Base-by-base conservation (phyloP, 305 asterid genomes). In the Solanum hybrid region DNA sequence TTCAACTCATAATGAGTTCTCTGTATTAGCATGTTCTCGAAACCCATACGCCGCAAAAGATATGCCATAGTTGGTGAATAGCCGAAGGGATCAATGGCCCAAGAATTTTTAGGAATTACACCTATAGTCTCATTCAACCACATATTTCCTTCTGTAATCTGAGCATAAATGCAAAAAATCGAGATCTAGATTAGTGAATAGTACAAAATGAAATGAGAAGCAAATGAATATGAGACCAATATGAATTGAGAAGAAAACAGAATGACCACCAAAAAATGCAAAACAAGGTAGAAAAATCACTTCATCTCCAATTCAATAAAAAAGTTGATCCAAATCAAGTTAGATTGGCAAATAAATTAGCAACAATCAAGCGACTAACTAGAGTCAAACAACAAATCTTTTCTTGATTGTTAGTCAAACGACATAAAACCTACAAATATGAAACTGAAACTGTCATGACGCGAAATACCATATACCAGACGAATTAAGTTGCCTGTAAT, bases 21-120 rank as follows among this genome's bases (percentile, higher is more conserved):
- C 93, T 97, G 99, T 92, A 97, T 97, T 89, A 97, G 98, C 99
- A 97, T 97, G 94, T 97, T 97, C 92, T 97, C 99, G 22, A 97
- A 97, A 82, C 99, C 99, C 99, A 97, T 97, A 79, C 99, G 98
- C 36, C 99, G 98, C 40, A 95, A 96, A 89, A 97, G 98, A 95
- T 97, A 97, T 6, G 99, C 98, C 99, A 96, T 97, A 72, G 99
- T 95, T 92, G 99, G 90, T 35, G 99, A 97, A 93, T 97, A 97
- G 89, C 99, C 99, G 91, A 97, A 97, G 31, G 99, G 99, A 91
- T 97, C 99, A 2, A 97, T 97, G 38, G 98, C 90, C 99, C 99
- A 97, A 14, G 99, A 94, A 92, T 96, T 97, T 89, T 92, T 96
- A 19, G 99, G 99, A 92, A 96, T 91, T 80, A 96, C 94, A 34